Evolutionary conservation across 2,329 filamentous ascomycete species (phyloP), one percentile per base, ranked within the genome.

Genomic region (Keithomyces neogunnii): DNA sequence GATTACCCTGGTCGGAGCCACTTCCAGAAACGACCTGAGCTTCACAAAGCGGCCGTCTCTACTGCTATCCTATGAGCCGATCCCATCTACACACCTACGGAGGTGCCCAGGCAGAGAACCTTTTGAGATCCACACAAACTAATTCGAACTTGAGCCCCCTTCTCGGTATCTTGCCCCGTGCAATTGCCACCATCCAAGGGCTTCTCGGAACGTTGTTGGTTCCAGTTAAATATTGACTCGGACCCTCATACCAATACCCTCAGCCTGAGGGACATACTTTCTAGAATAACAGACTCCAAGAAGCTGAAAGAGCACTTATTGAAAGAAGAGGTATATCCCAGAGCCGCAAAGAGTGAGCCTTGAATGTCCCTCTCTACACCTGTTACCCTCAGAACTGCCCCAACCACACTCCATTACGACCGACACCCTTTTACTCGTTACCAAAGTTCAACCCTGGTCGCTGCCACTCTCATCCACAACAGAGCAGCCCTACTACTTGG

Each of bases 191-290:
- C 32, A 50, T 47, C 3, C 42, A 32, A 39, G 47, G 45, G 4
- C 44, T 45, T 45, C 31, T 50, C 26, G 40, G 46, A 40, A 19
- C 40, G 28, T 45, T 44, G 26, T 19, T 38, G 48, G 48, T 49
- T 43, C 47, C 46, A 49, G 45, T 53, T 52, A 53, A 55, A 53
- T 54, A 54, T 56, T 52, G 50, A 54, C 54, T 30, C 49, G 54
- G 52, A 49, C 52, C 54, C 52, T 51, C 43, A 26, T 8, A 53
- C 49, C 50, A 52, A 48, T 42, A 44, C 19, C 47, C 30, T 30
- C 28, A 36, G 33, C 44, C 36, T 19, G 42, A 36, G 48, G 30
- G 29, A 45, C 35, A 45, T 8, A 38, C 30, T 47, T 8, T 45
- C 44, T 36, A 28, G 36, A 50, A 26, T 35, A 30, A 10, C 8